A percentile compares a stretch with the other conserved stretches of the same genome.
These are phyloP conservation scores for Tolypocladium ophioglossoides DNA, from an alignment of 2,329 filamentous ascomycete species.

Conservation along the genomic window DNA sequence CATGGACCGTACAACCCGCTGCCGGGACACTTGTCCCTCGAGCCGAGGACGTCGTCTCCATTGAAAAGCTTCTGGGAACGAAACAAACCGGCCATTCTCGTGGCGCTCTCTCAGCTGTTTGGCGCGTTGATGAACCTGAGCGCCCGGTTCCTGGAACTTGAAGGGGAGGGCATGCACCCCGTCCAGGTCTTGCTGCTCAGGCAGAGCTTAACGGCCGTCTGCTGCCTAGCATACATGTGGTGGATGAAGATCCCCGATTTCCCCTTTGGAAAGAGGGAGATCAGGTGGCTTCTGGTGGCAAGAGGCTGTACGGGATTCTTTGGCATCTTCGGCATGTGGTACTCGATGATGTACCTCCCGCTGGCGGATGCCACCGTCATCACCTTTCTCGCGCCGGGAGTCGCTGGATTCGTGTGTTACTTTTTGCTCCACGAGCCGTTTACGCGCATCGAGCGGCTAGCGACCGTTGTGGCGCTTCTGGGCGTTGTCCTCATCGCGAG, in stretches of 20 bases:
- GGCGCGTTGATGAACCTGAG: conserved; percentile 78
- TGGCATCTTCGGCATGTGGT: conserved; percentile 70
- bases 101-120: conserved; percentile 69
- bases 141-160: conserved; percentile 63
- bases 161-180: conserved; percentile 65
- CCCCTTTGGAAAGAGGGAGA: conserved; percentile 55
- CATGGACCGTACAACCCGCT: conserved; percentile 3
- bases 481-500: conserved; percentile 79
- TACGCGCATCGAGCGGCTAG: conserved; percentile 65
- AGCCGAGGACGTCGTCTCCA: conserved; percentile 7
- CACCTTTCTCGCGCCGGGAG: conserved; percentile 71
- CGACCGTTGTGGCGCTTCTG: conserved; percentile 60
- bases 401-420: conserved; percentile 73
- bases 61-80: conserved; percentile 39
- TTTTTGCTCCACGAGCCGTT: conserved; percentile 67
- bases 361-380: conserved; percentile 83
- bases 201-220: conserved; percentile 61
- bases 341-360: conserved; percentile 60
- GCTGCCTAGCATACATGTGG: conserved; percentile 65
- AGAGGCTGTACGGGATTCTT: conserved; percentile 64
- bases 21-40: neutral
- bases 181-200: conserved; percentile 76
- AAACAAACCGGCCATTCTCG: conserved; percentile 64
- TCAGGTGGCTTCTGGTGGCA: conserved; percentile 56
- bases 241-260: conserved; percentile 55